A percentile compares a stretch with the other conserved stretches of the same genome.
These are phyloP conservation scores for Dendrothele bispora DNA, from an alignment of 768 basidiomycete genomes.

Conservation along the genomic window DNA sequence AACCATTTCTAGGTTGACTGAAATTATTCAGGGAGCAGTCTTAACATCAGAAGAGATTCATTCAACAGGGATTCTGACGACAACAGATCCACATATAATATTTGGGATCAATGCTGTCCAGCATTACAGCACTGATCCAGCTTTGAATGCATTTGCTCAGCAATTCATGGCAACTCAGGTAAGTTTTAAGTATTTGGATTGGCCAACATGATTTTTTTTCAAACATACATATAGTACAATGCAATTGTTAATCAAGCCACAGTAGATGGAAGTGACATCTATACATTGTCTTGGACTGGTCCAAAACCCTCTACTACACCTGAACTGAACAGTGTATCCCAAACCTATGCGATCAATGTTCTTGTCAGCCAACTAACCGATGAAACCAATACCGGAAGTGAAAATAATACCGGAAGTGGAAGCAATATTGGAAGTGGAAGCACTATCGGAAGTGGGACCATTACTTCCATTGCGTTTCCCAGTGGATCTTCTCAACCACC, in stretches of 20 bases:
- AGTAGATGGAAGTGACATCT: constrained; percentile 10
- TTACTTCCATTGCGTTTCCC: no score
- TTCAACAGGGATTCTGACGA: neutral
- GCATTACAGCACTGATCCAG: constrained; percentile 7
- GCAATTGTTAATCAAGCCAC: constrained; percentile 14
- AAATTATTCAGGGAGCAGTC: neutral
- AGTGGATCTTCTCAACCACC: no score
- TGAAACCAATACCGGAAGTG: no score
- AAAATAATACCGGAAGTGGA: neutral
- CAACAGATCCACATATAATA: no score
- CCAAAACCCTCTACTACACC: constrained; percentile 6
- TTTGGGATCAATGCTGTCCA: no score
- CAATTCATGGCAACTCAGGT: constrained; percentile 11
- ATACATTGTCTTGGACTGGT: constrained; percentile 10
- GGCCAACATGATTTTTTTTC: neutral
- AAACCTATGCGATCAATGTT: neutral
- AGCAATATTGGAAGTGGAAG: neutral
- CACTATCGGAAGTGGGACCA: neutral
- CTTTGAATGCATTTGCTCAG: neutral
- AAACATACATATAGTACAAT: no score
- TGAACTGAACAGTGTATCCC: constrained; percentile 1
- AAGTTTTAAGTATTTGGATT: neutral
- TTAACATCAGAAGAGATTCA: neutral
- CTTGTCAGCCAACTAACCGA: no score
- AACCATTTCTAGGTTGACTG: neutral